Evolutionary conservation across 2,329 filamentous ascomycete genomes (phyloP).

Genomic region (Mariannaea elegans): DNA sequence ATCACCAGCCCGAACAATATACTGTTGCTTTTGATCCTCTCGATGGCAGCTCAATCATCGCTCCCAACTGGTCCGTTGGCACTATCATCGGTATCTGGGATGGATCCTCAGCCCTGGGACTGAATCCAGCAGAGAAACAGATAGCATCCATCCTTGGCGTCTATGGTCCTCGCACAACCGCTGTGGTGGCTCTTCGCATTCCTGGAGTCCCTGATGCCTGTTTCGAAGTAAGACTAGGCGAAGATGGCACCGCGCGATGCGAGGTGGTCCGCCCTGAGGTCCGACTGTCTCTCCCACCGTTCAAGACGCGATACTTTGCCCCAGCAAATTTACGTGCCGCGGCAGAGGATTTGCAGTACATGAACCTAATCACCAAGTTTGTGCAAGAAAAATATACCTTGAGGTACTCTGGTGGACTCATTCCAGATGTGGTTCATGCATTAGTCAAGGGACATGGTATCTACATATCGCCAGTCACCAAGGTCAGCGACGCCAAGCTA

Average conservation of each 20-base stretch:
- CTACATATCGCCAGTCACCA: slow-evolving; percentile 66
- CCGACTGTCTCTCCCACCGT: slow-evolving; percentile 47
- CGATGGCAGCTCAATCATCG: slow-evolving; percentile 69
- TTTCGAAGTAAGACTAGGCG: slow-evolving; percentile 60
- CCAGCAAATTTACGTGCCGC: slow-evolving; percentile 69
- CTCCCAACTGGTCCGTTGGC: slow-evolving; percentile 66
- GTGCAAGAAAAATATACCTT: slow-evolving; percentile 65
- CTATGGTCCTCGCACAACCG: slow-evolving; percentile 64
- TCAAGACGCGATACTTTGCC: slow-evolving; percentile 66
- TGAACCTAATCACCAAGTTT: slow-evolving; percentile 57
- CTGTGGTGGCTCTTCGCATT: slow-evolving; percentile 62
- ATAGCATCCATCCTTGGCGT: slow-evolving; percentile 62
- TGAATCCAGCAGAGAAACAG: slow-evolving; percentile 51
- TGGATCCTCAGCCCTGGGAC: slow-evolving; percentile 54
- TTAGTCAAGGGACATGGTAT: slow-evolving; percentile 69
- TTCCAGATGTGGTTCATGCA: slow-evolving; percentile 68
- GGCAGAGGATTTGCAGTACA: slow-evolving; percentile 59
- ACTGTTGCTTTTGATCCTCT: slow-evolving; percentile 70
- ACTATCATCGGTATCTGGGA: slow-evolving; percentile 70
- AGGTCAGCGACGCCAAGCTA: slow-evolving; percentile 62
- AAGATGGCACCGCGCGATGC: slow-evolving; percentile 33
- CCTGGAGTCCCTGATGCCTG: slow-evolving; percentile 52
- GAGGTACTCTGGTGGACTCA: slow-evolving; percentile 67
- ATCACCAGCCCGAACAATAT: slow-evolving; percentile 53
- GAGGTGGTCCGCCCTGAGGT: slow-evolving; percentile 54